A percentile compares a stretch with the other conserved stretches of the same genome.
phyloP scores from a whole-genome alignment of 2,329 filamentous ascomycete genomes.

The Lachnellula arida region DNA sequence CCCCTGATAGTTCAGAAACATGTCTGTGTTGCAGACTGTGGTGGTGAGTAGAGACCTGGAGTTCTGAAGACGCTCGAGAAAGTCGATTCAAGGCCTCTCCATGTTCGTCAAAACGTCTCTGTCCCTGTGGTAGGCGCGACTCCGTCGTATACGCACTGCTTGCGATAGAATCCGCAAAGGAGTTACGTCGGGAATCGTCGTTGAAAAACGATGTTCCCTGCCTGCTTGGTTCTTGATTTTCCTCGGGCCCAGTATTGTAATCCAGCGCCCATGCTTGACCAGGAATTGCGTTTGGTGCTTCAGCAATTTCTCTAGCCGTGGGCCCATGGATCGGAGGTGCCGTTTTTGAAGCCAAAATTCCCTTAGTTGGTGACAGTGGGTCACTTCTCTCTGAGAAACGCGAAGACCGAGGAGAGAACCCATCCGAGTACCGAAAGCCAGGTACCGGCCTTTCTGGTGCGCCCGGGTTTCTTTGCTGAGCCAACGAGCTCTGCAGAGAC shows the following conservation, averaged over 20 bases:
- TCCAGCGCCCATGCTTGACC: slow-evolving; percentile 76
- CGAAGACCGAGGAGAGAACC: slow-evolving; percentile 42
- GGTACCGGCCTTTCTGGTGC: slow-evolving; percentile 15
- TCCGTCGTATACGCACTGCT: slow-evolving; percentile 76
- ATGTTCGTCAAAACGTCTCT: slow-evolving; percentile 65
- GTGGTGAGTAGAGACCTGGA: slow-evolving; percentile 52
- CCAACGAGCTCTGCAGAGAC: slow-evolving; percentile 67
- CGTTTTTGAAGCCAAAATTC: slow-evolving; percentile 43
- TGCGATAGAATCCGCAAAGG: slow-evolving; percentile 70
- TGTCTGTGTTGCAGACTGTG: slow-evolving; percentile 73
- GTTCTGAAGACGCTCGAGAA: slow-evolving; percentile 49
- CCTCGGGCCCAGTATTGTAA: slow-evolving; percentile 41
- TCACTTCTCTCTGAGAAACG: slow-evolving; percentile 10
- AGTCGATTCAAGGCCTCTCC: slow-evolving; percentile 38
- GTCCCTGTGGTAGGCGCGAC: slow-evolving; percentile 65
- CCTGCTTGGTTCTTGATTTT: slow-evolving; percentile 52
- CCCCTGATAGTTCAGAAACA: slow-evolving; percentile 61
- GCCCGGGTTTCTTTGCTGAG: slow-evolving; percentile 60
- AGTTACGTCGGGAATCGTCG: slow-evolving; percentile 65
- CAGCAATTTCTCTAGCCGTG: slow-evolving; percentile 60
- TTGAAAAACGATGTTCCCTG: slow-evolving; percentile 34
- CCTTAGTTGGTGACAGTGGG: slow-evolving; percentile 6
- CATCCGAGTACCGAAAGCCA: slow-evolving; percentile 43
- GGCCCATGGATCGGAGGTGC: slow-evolving; percentile 74
- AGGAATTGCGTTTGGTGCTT: slow-evolving; percentile 72